Base-by-base conservation (phyloP, 2,329 filamentous ascomycete species). In the Trichophyton schoenleinii region DNA sequence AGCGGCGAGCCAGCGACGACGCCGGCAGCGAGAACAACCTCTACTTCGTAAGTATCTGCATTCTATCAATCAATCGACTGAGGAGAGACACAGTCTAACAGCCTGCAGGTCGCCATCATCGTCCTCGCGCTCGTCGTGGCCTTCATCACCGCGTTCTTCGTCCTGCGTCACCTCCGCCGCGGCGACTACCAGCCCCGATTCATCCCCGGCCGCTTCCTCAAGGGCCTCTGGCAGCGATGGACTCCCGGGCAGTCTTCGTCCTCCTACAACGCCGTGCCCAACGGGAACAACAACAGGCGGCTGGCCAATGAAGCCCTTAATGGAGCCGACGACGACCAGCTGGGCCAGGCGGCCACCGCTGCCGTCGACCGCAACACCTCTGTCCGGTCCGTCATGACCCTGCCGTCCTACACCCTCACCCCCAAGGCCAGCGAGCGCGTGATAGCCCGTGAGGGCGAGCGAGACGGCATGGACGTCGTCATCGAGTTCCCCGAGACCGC, bases 331-430 rank as follows among this genome's bases (percentile, higher is more conserved):
- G 46, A n/a, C 57, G 57, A 13, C 22, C 53, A 20, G 34, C 20
- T 36, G 13, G 20, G 13, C 22, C 18, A 42, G 31, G 8, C 25
- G 3, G 25, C 25, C 25, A 6, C 25, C 25, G 41, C 22, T n/a
- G 18, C 60, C 3, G 83, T 96, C 11, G 88, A 92, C 70, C 83
- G 92, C 36, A 87, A 92, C 68, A 91, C 89, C 0, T 95, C 89
- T 7, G 81, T 97, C 53, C 86, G 92, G 61, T 95, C 90, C n/a
- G 85, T 97, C 61, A 94, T 96, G 82, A 97, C 94, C 0, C 77
- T 99, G 2, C 94, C 94, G 0, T 83, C 88, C 0, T 99, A 99
- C 72, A 86, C 87, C 2, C 82, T 81, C 15, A 84, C 83, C 31
- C 84, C 90, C 0, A 80, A 83, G 58, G 86, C 88, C 20, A 86